These are phyloP conservation scores for Penicillium freii DNA, from an alignment of 2,329 filamentous ascomycete genomes.

Conservation along the genomic window DNA sequence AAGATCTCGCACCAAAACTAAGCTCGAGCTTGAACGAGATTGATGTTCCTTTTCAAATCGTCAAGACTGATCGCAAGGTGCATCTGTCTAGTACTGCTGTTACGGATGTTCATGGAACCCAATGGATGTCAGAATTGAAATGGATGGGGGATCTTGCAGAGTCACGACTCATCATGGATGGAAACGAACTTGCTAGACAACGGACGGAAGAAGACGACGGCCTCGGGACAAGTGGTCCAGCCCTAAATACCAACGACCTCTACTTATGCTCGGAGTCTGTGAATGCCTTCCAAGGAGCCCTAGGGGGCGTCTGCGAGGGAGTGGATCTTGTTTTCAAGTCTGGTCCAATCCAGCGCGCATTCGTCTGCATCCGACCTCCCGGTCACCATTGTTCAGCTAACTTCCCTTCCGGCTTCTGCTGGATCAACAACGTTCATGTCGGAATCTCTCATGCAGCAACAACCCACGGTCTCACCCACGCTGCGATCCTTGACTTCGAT, in stretches of 20 bases:
- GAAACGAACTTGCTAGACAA: slow-evolving; percentile 73
- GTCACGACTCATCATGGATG: slow-evolving; percentile 70
- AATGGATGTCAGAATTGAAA: slow-evolving; percentile 92
- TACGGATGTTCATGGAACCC: slow-evolving; percentile 83
- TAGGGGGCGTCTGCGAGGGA: slow-evolving; percentile 91
- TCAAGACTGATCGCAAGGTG: slow-evolving; percentile 71
- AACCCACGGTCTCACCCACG: slow-evolving; percentile 83
- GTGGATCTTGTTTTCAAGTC: slow-evolving; percentile 77
- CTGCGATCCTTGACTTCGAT: slow-evolving; percentile 89
- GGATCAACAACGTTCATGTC: slow-evolving; percentile 97
- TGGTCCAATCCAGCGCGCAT: slow-evolving; percentile 68
- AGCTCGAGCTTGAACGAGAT: slow-evolving; percentile 38
- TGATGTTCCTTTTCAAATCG: slow-evolving; percentile 70
- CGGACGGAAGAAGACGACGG: slow-evolving; percentile 38
- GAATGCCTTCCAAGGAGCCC: slow-evolving; percentile 81
- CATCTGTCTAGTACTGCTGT: slow-evolving; percentile 73
- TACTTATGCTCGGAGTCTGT: slow-evolving; percentile 87
- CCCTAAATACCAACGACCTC: slow-evolving; percentile 83
- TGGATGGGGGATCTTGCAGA: slow-evolving; percentile 80
- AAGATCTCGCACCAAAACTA: slow-evolving; percentile 68
- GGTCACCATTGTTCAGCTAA: slow-evolving; percentile 92
- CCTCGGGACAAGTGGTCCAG: slow-evolving; percentile 43
- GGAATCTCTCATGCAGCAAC: slow-evolving; percentile 89
- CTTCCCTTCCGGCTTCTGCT: slow-evolving; percentile 93
- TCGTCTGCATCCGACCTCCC: slow-evolving; percentile 88